Evolutionary conservation across 345 rosid species (phyloP).

Genomic region (Pistacia integerrima): DNA sequence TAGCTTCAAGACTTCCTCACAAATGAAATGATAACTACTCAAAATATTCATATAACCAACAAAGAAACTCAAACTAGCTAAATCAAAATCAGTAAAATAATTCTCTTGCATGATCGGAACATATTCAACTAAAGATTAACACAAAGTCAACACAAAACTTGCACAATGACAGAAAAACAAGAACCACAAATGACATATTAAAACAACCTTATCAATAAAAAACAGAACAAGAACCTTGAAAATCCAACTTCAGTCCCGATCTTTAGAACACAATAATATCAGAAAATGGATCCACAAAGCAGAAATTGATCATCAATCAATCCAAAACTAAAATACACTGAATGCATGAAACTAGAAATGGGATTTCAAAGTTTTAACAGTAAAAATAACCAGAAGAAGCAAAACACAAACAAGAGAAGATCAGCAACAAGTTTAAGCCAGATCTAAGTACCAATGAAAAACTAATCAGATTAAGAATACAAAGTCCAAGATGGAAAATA

Average conservation of each 20-base stretch:
- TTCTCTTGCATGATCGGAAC: neutral
- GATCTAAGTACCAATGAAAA: neutral
- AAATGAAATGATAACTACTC: conserved; percentile 1
- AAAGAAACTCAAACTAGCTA: conserved; percentile 4
- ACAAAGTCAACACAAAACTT: neutral
- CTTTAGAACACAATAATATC: neutral
- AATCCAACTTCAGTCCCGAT: neutral
- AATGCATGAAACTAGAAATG: conserved; percentile 1
- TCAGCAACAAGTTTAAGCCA: neutral
- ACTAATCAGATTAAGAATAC: neutral
- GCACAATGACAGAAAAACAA: neutral
- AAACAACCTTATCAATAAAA: neutral
- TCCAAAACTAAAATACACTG: neutral
- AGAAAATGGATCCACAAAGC: neutral
- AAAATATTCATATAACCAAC: conserved; percentile 5
- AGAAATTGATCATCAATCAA: neutral
- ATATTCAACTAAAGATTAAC: neutral
- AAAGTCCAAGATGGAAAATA: neutral
- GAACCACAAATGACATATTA: neutral
- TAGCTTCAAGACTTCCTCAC: conserved; percentile 11
- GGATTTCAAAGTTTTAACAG: neutral
- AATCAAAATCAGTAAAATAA: neutral
- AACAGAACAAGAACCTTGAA: neutral
- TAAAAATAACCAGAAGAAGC: neutral
- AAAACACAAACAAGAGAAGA: neutral